Percentiles rank a stretch among this genome's conserved stretches.
Conservation (phyloP, 2,329 filamentous ascomycete species). For the Gremmenia infestans region DNA sequence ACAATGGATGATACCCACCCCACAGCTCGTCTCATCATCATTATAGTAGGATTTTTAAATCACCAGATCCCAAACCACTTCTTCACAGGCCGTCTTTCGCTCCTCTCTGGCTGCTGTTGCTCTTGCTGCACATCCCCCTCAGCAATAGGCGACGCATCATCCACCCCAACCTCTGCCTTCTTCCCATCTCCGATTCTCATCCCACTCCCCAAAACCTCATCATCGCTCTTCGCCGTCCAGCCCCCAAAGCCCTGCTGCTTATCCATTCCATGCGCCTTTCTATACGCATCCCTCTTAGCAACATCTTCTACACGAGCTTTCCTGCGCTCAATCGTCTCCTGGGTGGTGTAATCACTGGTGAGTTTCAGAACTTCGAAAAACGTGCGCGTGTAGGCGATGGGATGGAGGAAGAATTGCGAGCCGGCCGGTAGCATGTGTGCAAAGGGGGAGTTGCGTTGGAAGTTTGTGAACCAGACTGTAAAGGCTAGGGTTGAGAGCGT, state of each 20-base stretch:
- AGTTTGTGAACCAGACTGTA: constrained; percentile 73
- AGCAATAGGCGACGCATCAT: constrained; percentile 26
- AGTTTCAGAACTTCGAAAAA: constrained; percentile 70
- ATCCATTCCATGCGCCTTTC: constrained; percentile 79
- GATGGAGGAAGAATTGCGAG: constrained; percentile 64
- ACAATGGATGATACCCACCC: constrained; percentile 13
- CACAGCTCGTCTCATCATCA: constrained; percentile 3
- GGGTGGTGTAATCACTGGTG: constrained; percentile 67
- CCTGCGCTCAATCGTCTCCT: constrained; percentile 65
- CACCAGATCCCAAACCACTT: constrained; percentile 84
- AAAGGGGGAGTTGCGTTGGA: constrained; percentile 73
- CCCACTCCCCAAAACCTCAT: constrained; percentile 29
- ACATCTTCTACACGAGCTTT: constrained; percentile 76
- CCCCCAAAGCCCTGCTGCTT: constrained; percentile 51
- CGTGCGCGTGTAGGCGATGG: constrained; percentile 59
- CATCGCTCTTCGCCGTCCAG: constrained; percentile 38
- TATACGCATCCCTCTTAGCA: constrained; percentile 78
- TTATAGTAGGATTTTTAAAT: not conserved
- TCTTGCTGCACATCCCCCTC: constrained; percentile 32
- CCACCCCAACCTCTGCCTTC: not conserved
- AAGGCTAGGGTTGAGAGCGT: constrained; percentile 51
- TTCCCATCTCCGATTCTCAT: constrained; percentile 24
- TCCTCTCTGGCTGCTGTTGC: constrained; percentile 35
- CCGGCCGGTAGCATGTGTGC: constrained; percentile 70
- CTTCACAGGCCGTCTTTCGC: constrained; percentile 55